These are phyloP conservation scores for Xylariaceae sp. DNA, from an alignment of 2,329 filamentous ascomycete genomes.

Conservation along the genomic window DNA sequence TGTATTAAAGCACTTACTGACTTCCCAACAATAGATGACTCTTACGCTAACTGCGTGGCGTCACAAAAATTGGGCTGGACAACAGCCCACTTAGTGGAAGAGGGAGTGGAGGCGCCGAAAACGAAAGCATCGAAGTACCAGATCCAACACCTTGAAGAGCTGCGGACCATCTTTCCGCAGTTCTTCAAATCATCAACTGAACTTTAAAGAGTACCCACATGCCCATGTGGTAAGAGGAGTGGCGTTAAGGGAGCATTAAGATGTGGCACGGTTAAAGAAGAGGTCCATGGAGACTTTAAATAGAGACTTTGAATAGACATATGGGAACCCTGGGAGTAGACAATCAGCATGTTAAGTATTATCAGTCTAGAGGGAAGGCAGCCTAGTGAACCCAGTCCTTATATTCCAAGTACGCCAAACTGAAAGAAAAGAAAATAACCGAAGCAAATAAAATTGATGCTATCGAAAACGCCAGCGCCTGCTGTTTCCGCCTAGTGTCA, in stretches of 20 bases:
- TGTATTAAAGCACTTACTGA: background rate
- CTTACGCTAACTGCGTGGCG: constrained; percentile 77
- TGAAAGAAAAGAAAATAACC: background rate
- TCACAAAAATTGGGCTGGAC: constrained; percentile 86
- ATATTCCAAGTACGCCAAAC: too few relatives aligned
- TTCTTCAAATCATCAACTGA: constrained; percentile 70
- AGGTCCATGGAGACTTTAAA: too few relatives aligned
- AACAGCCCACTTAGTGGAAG: constrained; percentile 83
- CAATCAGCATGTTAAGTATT: background rate
- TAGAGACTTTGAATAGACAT: background rate
- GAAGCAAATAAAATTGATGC: background rate
- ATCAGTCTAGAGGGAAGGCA: background rate
- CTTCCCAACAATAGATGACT: constrained; percentile 72
- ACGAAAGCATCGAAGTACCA: constrained; percentile 74
- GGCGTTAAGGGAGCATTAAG: background rate
- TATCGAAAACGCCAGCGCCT: constrained; percentile 29
- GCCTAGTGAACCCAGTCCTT: background rate
- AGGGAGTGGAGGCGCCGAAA: constrained; percentile 67
- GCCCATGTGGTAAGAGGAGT: background rate
- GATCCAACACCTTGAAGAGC: constrained; percentile 76
- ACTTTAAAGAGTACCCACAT: background rate
- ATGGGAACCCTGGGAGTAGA: background rate
- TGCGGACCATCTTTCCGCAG: constrained; percentile 78
- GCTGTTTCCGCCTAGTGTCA: constrained; percentile 2
- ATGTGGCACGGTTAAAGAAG: background rate